Evolutionary conservation across 106 monocot genomes (phyloP).

Genomic region (Hemerocallis citrina): DNA sequence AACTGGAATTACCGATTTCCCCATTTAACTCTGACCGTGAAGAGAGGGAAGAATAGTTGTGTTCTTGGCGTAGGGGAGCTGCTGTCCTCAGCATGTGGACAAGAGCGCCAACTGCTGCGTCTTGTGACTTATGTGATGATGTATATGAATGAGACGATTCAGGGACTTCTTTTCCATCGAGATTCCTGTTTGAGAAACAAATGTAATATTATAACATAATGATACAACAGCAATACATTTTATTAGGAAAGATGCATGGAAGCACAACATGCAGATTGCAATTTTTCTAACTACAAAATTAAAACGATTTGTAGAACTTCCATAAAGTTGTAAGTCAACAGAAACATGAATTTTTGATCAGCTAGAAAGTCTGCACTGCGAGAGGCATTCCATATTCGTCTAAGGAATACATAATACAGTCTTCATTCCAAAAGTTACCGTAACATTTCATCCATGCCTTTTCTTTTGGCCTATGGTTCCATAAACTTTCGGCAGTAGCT

Average conservation of each 20-base stretch:
- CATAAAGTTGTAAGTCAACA: too few relatives aligned
- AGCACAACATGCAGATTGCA: not conserved
- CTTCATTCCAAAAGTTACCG: too few relatives aligned
- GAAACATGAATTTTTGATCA: too few relatives aligned
- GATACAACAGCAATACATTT: not conserved
- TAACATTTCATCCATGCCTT: too few relatives aligned
- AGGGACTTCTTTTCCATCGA: not conserved
- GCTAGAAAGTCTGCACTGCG: too few relatives aligned
- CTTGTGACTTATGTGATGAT: slow-evolving; percentile 52
- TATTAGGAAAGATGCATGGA: not conserved
- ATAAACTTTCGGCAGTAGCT: too few relatives aligned
- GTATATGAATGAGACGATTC: not conserved
- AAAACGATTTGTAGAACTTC: too few relatives aligned
- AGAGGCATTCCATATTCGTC: too few relatives aligned
- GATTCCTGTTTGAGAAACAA: not conserved
- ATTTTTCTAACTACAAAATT: not conserved
- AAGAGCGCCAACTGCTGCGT: slow-evolving; percentile 78
- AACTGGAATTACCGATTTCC: slow-evolving; percentile 42
- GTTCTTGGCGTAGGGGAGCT: slow-evolving; percentile 56
- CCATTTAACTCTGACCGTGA: slow-evolving; percentile 32
- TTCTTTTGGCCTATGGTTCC: too few relatives aligned
- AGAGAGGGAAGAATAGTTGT: slow-evolving; percentile 33
- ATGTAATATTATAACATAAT: not conserved
- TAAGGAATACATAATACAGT: too few relatives aligned
- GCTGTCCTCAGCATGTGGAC: slow-evolving; percentile 76